Evolutionary conservation across 345 rosid genomes (phyloP), one percentile per base, ranked within the genome.

Genomic region (Fremontodendron californicum): DNA sequence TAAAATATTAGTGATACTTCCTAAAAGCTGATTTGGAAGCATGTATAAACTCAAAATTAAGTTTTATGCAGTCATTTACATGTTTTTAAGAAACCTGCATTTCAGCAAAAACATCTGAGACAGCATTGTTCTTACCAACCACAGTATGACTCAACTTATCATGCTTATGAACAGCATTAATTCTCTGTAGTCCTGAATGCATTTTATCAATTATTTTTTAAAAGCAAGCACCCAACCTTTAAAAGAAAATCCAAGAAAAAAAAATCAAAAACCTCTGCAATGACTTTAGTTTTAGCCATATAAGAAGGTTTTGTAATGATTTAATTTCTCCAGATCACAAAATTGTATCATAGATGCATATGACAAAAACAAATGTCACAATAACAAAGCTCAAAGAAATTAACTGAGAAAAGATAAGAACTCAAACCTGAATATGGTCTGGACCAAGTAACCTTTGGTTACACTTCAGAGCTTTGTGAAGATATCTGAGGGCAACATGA

Each of bases 401-500:
- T 69, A 40, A 66, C 66, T 54, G 35, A 33, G 57, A 58, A 29
- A 60, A 48, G 42, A 73, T 51, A 69, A 76, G 73, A n/a, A 71
- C 49, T 16, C 45, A 66, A 81, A 93, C 99, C 99, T 93, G 99
- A 82, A 93, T 96, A 83, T 96, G 99, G 80, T 96, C 99, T 19
- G 97, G 98, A 76, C 99, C 99, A 40, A 96, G 99, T 81, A 93
- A 86, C 80, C 85, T 90, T 74, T 93, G 96, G 86, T 96, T 96
- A 78, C 99, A 96, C 81, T 93, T 92, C 73, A 96, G 90, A 76
- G 99, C 99, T 84, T 92, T 91, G 82, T 96, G 98, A 80, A 93
- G 98, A 82, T 96, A 96, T 87, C 98, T 88, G 78, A 96, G 94
- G 71, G 99, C 99, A 83, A 93, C 92, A 86, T 92, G 99, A 82